A percentile compares a stretch with the other conserved stretches of the same genome.
Conservation (phyloP, 495 filamentous ascomycete genomes). For the Mycothermus thermophilus region DNA sequence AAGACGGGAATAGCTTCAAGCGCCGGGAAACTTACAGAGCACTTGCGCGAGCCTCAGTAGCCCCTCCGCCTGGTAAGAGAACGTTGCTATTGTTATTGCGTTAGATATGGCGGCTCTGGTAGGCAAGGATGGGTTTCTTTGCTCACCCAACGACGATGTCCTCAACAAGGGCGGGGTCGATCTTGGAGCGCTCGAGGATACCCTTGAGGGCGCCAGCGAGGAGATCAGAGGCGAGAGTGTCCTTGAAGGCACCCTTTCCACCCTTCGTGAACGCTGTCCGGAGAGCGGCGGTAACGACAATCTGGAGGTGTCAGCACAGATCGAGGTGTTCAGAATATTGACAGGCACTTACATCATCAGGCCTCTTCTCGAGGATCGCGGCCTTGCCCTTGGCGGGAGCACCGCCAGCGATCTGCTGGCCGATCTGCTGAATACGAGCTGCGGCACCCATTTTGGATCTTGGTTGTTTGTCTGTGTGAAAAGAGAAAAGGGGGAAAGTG, state of each 20-base stretch:
- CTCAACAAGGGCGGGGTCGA: conserved; percentile 73
- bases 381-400: conserved; percentile 25
- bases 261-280: conserved; percentile 87
- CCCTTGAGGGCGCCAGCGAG: conserved; percentile 71
- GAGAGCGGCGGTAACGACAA: conserved; percentile 86
- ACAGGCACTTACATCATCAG: conserved; percentile 34
- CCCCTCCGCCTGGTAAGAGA: conserved; percentile 82
- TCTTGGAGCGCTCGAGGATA: conserved; percentile 67
- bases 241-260: conserved; percentile 89
- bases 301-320: conserved; percentile 24
- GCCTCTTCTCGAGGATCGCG: conserved; percentile 36
- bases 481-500: not conserved
- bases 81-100: no score
- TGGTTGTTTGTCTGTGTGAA: conserved; percentile 3
- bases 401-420: conserved; percentile 31
- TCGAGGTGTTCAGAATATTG: not conserved
- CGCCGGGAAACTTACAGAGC: no score
- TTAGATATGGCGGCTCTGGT: no score
- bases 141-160: conserved; percentile 91
- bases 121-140: no score
- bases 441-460: conserved; percentile 18
- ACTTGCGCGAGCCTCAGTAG: conserved; percentile 92
- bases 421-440: conserved; percentile 33
- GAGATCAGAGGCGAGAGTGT: conserved; percentile 74
- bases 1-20: no score